Evolutionary conservation across 176 grass and related monocot species (phyloP).

Genomic region (Bromus sterilis): DNA sequence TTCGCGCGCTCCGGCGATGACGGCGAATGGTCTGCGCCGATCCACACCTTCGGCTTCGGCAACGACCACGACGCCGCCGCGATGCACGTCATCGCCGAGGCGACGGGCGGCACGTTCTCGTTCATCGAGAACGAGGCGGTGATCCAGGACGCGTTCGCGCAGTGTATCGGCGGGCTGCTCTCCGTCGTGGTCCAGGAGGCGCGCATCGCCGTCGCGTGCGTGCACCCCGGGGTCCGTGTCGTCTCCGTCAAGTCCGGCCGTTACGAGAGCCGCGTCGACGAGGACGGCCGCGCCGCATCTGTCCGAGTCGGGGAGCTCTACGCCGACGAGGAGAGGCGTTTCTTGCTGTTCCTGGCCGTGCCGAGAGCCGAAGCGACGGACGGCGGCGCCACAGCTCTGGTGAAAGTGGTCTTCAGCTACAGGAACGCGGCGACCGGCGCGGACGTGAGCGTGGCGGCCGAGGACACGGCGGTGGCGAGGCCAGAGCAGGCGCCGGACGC

Average conservation of each 20-base stretch:
- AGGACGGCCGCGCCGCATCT: conserved; percentile 18
- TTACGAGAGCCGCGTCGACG: conserved; percentile 42
- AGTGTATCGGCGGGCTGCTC: conserved; percentile 72
- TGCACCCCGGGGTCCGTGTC: conserved; percentile 22
- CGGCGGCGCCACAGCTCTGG: neutral
- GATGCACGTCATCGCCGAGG: conserved; percentile 52
- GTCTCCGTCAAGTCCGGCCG: conserved; percentile 33
- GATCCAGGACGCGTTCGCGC: conserved; percentile 74
- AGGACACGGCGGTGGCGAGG: conserved; percentile 17
- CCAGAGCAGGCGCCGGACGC: neutral
- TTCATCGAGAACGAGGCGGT: conserved; percentile 51
- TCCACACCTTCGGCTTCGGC: conserved; percentile 86
- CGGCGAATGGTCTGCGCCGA: neutral
- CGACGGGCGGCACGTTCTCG: conserved; percentile 65
- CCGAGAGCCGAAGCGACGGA: neutral
- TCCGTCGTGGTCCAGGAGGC: conserved; percentile 47
- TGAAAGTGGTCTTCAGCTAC: conserved; percentile 27
- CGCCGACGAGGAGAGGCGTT: conserved; percentile 58
- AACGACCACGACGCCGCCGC: conserved; percentile 59
- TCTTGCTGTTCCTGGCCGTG: conserved; percentile 37
- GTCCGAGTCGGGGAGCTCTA: conserved; percentile 34
- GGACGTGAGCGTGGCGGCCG: conserved; percentile 1
- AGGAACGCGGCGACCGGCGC: conserved; percentile 10
- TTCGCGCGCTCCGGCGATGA: neutral
- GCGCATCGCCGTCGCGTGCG: conserved; percentile 1